A percentile compares a stretch with the other conserved stretches of the same genome.
Evolutionary conservation across 176 grass and related monocot species (phyloP).

Genomic region (Zea mays): Zm-B73-REFERENCE-NAM-5.0 NC_050103.1:166893501-166894000

Average conservation of each 20-base stretch:
- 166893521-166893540: not conserved
- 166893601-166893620: not conserved
- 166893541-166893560: too few species aligned
- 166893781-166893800: too few species aligned
- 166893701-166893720: too few species aligned
- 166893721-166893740: too few species aligned
- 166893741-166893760: too few species aligned
- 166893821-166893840: not conserved
- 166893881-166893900: not conserved
- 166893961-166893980: not conserved
- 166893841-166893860: not conserved
- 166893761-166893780: too few species aligned
- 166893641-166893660: too few species aligned
- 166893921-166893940: not conserved
- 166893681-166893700: too few species aligned
- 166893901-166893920: not conserved
- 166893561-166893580: not conserved
- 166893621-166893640: not conserved
- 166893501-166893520: not conserved
- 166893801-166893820: not conserved
- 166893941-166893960: not conserved
- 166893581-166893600: not conserved
- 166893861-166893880: not conserved
- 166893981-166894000: not conserved
- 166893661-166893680: too few species aligned